A percentile compares a stretch with the other conserved stretches of the same genome.
Conservation (phyloP, 75 land plant species). For the Cunninghamia lanceolata region DNA sequence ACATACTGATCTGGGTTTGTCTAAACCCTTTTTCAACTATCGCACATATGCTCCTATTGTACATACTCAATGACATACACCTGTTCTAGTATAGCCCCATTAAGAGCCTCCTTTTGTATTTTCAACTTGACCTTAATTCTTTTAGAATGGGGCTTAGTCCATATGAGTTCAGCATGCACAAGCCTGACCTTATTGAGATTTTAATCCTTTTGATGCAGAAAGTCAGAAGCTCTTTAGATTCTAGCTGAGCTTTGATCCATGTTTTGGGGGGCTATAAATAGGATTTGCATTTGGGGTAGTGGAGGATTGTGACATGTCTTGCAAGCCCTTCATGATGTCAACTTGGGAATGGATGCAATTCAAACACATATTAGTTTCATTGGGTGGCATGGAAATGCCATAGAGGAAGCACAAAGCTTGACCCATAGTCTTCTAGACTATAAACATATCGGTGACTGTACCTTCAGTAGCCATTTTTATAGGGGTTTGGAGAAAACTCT, state of each 20-base stretch:
- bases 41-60: too few species aligned
- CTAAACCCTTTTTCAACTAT: too few species aligned
- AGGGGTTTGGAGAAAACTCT: not conserved
- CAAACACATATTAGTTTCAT: slow-evolving; percentile 82
- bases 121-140: slow-evolving; percentile 61
- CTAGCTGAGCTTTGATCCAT: slow-evolving; percentile 57
- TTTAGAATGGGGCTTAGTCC: slow-evolving; percentile 84
- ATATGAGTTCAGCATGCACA: slow-evolving; percentile 65
- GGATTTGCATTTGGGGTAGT: slow-evolving; percentile 56
- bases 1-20: too few species aligned
- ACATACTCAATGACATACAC: slow-evolving; percentile 62
- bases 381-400: slow-evolving; percentile 66
- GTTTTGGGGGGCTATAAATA: slow-evolving; percentile 72
- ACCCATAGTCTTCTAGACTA: slow-evolving; percentile 59
- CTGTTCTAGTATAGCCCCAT: slow-evolving; percentile 69
- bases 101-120: slow-evolving; percentile 60
- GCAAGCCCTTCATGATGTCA: slow-evolving; percentile 75
- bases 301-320: slow-evolving; percentile 41
- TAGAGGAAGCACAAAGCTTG: slow-evolving; percentile 73
- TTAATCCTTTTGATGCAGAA: slow-evolving; percentile 62
- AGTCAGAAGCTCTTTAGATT: slow-evolving; percentile 71
- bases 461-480: slow-evolving; percentile 10
- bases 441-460: slow-evolving; percentile 47
- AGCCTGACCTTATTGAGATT: slow-evolving; percentile 42
- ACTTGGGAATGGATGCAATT: slow-evolving; percentile 62